Base-by-base conservation (phyloP, 139 green algal genomes). In the Tetraselmis chui region DNA sequence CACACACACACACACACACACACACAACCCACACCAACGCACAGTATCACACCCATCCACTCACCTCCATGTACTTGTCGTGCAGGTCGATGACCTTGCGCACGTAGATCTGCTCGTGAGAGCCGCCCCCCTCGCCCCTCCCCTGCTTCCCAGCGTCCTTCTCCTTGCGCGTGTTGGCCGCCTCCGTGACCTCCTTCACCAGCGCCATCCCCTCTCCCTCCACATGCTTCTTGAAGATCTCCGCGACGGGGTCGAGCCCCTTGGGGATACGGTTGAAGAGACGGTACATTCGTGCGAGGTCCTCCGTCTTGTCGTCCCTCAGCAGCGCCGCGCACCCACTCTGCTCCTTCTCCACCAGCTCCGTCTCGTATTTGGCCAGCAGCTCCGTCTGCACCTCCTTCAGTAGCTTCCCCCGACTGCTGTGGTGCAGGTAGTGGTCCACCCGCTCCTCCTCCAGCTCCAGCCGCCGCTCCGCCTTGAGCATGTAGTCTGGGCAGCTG, bases 211-310 rank as follows among this genome's bases (percentile, higher is more conserved):
- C 97, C 87, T 99, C 96, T 23, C 84, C 86, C 84, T 98, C 96
- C 76, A 99, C 93, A 81, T 99, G 95, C 83, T 94, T 87, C 83
- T 92, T 92, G 91, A 98, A 99, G 28, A 95, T 93, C 1, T 96
- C 90, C 2, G 95, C 93, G 31, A 99, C 91, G 23, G 97, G 96
- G 30, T 97, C 91, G 82, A 99, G 88, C 29, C 97, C 97, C 76
- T 94, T 94, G 67, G 92, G 91, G 59, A 99, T 93, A 45, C 95
- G 92, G 23, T 87, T 87, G 88, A 99, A 99, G 26, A 99, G 91
- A n/a, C 94, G 91, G 92, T 95, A 99, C 97, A 99, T 98, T 76
- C 97, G 91, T 1, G 88, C 88, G 75, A 99, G 88, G 89, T 99
- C 97, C 26, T 96, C 89, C 59, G 91, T 94, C 91, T 98, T 98